Evolutionary conservation across 495 filamentous ascomycete genomes (phyloP), one percentile per base, ranked within the genome.

Genomic region (Talaromyces liani): DNA sequence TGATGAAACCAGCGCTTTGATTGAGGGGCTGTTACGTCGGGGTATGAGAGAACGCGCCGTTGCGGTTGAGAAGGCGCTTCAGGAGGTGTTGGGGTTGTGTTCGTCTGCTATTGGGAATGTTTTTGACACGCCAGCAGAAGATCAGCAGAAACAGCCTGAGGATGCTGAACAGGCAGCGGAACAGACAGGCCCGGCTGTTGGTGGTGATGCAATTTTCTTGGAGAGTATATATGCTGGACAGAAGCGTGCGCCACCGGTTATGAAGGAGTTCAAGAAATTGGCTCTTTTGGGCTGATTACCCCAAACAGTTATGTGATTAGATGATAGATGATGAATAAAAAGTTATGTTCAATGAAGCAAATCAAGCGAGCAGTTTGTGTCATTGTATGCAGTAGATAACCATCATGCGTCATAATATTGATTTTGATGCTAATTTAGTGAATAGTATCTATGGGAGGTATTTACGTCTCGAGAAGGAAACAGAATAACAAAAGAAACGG

Each of bases 21-120:
- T 96, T 1, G 84, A 89, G 67, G 90, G 86, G 0, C 73, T 97
- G 62, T 76, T 90, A 65, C 81, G 92, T 60, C 81, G 94, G 14
- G 84, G 82, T 22, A 98, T 98, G 94, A 80, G 88, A 36, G 94
- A 97, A 77, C 83, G 91, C 27, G 93, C 92, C 14, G 77, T 83
- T 20, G 90, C 91, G 3, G 79, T 97, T 36, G 89, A 95, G 75
- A 80, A 80, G 49, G 76, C 85, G 36, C 82, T 91, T 77, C 80
- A 75, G 34, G 89, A 92, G 68, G 85, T 97, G 7, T 71, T 90
- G 53, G 85, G 83, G 49, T 79, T 84, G 67, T 94, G 92, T 72
- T 70, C 72, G 63, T 76, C 71, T 12, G 86, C 84, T 63, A 76
- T 90, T 12, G 79, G 72, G 56, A 89, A 93, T 67, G 85, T 96